Evolutionary conservation across 2,329 filamentous ascomycete species (phyloP), one percentile per base, ranked within the genome.

Genomic region (Aspergillus sp.): DNA sequence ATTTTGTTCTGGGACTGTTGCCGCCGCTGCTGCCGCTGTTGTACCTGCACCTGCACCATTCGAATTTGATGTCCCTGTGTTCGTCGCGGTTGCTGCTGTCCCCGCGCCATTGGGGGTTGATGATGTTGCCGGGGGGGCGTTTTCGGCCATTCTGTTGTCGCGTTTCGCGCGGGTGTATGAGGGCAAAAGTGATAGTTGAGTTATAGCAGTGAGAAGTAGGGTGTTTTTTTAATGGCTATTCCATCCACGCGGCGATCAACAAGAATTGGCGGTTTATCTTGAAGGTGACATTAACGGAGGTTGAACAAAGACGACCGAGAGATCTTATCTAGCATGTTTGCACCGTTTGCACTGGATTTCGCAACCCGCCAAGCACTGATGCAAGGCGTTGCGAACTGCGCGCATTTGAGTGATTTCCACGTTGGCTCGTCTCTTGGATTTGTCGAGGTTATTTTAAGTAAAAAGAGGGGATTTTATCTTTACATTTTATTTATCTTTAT

Each of bases 91-190:
- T 48, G 56, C 42, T 33, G 53, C 49, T 49, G 48, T 46, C 44
- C 52, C 46, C 29, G 51, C 40, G 30, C 39, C 51, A 34, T 50
- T 44, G 49, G 39, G 6, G 48, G 34, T 33, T 49, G 51, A 39
- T 50, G 27, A 49, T 39, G 35, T 48, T 54, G 57, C 50, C 31
- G 67, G 61, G 27, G 67, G 58, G 37, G 66, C 59, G 46, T 68
- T 68, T 46, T 73, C 71, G 40, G 67, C 54, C 70, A 73, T 71
- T 32, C 13, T 58, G 37, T 19, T 44, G 36, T 34, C 30, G 34
- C 41, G 26, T 5, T 12, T 26, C 32, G n/a, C 29, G 27, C 5
- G 12, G 33, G 33, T 12, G 8, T 35, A n/a, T 26, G 12, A 34
- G 12, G 33, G 9, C 10, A 34, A 7, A 19, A 19, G 2, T 2